phyloP scores from a whole-genome alignment of 495 filamentous ascomycete species.

The Peziza echinospora region DNA sequence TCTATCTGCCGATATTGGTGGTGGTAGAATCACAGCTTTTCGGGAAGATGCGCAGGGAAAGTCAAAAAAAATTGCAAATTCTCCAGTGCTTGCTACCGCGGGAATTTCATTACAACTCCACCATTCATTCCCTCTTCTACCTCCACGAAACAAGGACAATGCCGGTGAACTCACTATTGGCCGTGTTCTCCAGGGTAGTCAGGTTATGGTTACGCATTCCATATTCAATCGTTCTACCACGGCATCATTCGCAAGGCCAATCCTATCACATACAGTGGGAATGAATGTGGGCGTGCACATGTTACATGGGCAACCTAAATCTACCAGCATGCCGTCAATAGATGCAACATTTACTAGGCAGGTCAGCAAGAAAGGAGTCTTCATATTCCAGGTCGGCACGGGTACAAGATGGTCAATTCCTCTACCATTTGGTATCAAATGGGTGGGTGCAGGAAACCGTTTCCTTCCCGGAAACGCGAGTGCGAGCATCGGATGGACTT shows the following conservation, averaged over 20 bases:
- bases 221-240: conserved; percentile 7
- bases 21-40: neutral
- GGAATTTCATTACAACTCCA: conserved; percentile 5
- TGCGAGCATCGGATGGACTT: neutral
- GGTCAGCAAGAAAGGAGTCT: neutral
- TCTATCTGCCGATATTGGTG: conserved; percentile 7
- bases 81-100: conserved; percentile 3
- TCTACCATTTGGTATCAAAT: neutral
- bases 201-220: conserved; percentile 4
- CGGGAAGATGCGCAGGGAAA: neutral
- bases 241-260: neutral
- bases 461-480: neutral
- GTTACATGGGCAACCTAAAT: too few relatives aligned
- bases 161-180: conserved; percentile 1
- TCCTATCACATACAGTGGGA: too few relatives aligned
- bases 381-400: neutral
- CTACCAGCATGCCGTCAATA: neutral
- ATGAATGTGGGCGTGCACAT: too few relatives aligned
- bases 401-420: neutral
- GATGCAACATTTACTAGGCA: neutral
- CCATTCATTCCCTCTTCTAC: conserved; percentile 11
- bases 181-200: conserved; percentile 7
- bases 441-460: neutral
- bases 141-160: conserved; percentile 1
- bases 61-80: neutral